Base-by-base conservation (phyloP, 176 grass and related monocot genomes). In the Bonia amplexicaulis region DNA sequence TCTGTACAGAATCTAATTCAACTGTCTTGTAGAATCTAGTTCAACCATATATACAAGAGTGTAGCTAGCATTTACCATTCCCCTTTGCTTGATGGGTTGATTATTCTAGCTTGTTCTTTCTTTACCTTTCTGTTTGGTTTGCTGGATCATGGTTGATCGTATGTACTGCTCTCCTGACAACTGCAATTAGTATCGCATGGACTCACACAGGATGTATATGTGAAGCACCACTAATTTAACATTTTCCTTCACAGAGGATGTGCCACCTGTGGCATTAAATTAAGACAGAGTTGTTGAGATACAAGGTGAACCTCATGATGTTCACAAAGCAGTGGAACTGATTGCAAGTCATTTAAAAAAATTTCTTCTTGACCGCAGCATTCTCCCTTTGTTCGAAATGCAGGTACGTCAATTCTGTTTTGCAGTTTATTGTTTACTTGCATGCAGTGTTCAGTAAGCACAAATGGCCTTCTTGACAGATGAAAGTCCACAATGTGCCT, bases 271-370 rank as follows among this genome's bases (percentile, higher is more conserved):
- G 19, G 93, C 96, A 86, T 89, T 99, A 81, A 91, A 92, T 26
- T 91, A 99, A 87, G 96, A 99, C 63, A 92, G 96, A 94, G 88
- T 99, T 79, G 96, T 99, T 1, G 91, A 99, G 88, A 99, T 99
- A 84, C 96, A 99, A 87, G 96, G 96, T 68, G 93, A 95, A 74
- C 93, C 91, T 71, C 57, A 63, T 37, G 88, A 85, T 73, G 85
- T 89, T 90, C 96, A 99, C 73, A 99, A 99, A 87, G 96, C 93
- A 35, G 88, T 99, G 66, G 96, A 94, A 79, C 78, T 99, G 77
- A 96, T 99, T 84, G 87, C 93, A 82, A 87, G 29, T 22, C 92
- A 99, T 85, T 79, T 99, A 65, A 94, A 93, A 85, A 99, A 99
- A 67, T 99, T 99, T 93, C 89, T 99, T 84, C 91, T 99, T 86